These are phyloP conservation scores for Ceratocystis variospora DNA, from an alignment of 2,329 filamentous ascomycete species.

Conservation along the genomic window DNA sequence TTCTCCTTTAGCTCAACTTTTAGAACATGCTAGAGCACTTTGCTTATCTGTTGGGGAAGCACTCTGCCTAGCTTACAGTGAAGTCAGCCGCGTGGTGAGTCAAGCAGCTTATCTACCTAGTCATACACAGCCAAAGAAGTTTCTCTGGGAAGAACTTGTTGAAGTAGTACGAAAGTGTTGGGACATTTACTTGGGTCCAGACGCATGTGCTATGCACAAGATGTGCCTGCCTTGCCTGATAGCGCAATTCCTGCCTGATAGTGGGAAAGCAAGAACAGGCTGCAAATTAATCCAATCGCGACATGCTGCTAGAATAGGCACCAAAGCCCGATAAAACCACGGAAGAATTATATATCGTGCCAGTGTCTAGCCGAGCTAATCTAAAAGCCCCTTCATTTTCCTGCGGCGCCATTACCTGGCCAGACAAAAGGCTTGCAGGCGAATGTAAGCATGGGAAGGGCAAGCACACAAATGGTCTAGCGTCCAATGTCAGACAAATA, in stretches of 20 bases:
- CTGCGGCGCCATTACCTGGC: neutral
- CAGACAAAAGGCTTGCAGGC: neutral
- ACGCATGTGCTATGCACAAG: neutral
- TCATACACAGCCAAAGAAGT: neutral
- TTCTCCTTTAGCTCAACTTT: neutral
- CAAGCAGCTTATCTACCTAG: neutral
- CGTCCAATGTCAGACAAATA: neutral
- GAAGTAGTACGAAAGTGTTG: neutral
- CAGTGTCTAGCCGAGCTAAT: neutral
- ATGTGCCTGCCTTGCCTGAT: neutral
- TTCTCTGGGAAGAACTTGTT: neutral
- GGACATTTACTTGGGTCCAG: neutral
- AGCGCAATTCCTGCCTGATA: neutral
- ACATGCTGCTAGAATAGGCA: no score
- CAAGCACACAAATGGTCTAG: neutral
- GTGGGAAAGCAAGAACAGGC: neutral
- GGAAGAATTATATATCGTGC: neutral
- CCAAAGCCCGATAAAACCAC: neutral
- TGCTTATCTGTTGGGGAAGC: neutral
- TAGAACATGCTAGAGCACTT: neutral
- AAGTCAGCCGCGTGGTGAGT: neutral
- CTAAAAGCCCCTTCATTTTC: no score
- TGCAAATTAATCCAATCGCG: no score
- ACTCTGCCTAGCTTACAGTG: neutral
- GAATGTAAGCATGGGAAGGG: slow-evolving; percentile 1